phyloP scores from a whole-genome alignment of 176 grass and related monocot species.

The Puccinellia tenuiflora region DNA sequence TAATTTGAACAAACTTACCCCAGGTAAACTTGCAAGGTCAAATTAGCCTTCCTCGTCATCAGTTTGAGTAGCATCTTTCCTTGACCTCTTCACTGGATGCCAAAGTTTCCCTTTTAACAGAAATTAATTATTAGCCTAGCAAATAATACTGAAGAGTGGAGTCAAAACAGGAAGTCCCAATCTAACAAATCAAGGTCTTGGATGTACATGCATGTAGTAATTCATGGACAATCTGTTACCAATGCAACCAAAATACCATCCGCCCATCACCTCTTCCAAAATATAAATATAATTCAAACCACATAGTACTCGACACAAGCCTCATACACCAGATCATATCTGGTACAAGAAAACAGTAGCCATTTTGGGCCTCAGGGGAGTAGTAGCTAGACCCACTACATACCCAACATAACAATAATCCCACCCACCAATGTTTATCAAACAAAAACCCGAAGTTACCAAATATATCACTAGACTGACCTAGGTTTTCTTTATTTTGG shows the following conservation, averaged over 20 bases:
- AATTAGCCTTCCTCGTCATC: slow-evolving; percentile 67
- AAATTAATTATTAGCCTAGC: slow-evolving; percentile 29
- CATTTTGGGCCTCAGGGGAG: not conserved
- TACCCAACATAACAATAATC: not conserved
- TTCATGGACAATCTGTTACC: not conserved
- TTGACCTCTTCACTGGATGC: slow-evolving; percentile 38
- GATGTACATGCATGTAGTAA: not conserved
- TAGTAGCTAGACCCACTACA: not conserved
- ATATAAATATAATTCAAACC: not conserved
- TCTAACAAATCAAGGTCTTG: not conserved
- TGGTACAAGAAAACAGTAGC: not conserved
- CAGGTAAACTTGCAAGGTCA: not conserved
- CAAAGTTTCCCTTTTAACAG: slow-evolving; percentile 45
- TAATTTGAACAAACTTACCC: slow-evolving; percentile 32
- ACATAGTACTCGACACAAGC: not conserved
- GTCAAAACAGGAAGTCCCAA: not conserved
- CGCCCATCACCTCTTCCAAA: not conserved
- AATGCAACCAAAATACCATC: not conserved
- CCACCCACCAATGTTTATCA: not conserved
- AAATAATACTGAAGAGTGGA: not conserved
- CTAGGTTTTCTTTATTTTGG: not conserved
- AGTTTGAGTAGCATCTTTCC: slow-evolving; percentile 43
- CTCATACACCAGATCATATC: not conserved
- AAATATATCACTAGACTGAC: not conserved
- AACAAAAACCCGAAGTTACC: not conserved